These are phyloP conservation scores for Aspergillus cavernicola DNA, from an alignment of 495 filamentous ascomycete genomes.

Conservation along the genomic window DNA sequence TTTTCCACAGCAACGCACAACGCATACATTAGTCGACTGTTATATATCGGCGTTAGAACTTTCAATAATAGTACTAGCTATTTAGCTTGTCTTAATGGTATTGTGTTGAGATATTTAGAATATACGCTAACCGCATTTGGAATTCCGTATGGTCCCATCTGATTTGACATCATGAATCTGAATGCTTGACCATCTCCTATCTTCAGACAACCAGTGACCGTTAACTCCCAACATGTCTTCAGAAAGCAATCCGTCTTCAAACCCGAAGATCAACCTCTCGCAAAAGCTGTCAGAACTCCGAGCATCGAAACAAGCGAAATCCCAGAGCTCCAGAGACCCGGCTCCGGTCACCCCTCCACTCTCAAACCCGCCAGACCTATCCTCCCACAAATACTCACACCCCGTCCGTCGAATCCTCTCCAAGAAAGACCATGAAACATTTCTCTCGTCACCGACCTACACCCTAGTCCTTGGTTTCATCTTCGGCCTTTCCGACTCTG, in stretches of 20 bases:
- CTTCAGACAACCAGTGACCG: neutral
- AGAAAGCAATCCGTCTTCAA: slow-evolving; percentile 14
- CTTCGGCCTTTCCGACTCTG: slow-evolving; percentile 79
- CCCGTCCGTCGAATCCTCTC: slow-evolving; percentile 80
- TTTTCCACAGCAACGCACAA: no score
- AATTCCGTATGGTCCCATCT: neutral
- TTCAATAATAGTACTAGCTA: no score
- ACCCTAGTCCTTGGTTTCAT: slow-evolving; percentile 76
- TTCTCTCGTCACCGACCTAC: slow-evolving; percentile 74
- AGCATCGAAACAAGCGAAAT: slow-evolving; percentile 51
- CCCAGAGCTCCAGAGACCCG: slow-evolving; percentile 56
- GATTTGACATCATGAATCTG: slow-evolving; percentile 3
- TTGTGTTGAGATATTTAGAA: no score
- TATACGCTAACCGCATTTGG: slow-evolving; percentile 1
- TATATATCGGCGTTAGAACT: no score
- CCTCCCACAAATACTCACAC: slow-evolving; percentile 55
- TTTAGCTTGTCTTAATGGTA: no score
- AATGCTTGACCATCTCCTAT: neutral
- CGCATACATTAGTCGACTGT: no score
- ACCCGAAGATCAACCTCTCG: slow-evolving; percentile 53
- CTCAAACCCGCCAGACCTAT: slow-evolving; percentile 63
- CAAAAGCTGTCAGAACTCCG: slow-evolving; percentile 66
- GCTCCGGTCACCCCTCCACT: slow-evolving; percentile 69
- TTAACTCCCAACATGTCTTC: slow-evolving; percentile 28
- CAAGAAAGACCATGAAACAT: slow-evolving; percentile 72